Evolutionary conservation across 176 grass and related monocot genomes (phyloP), one percentile per base, ranked within the genome.

Genomic region (Luzula sylvatica): DNA sequence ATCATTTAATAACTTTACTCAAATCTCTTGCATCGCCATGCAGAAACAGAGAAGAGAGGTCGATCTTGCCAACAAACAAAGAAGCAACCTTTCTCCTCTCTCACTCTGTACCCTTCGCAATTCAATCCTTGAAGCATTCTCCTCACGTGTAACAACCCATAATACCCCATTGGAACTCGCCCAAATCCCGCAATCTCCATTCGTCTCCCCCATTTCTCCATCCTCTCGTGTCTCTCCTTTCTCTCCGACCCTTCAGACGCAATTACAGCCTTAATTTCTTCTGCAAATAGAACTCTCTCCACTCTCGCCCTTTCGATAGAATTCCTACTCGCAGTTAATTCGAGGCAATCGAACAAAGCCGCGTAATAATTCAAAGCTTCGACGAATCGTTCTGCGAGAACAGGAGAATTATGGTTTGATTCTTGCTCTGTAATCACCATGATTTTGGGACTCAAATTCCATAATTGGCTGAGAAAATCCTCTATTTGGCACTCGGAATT

Each of bases 291-390:
- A 73, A 79, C 66, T 7, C 82, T 73, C 86, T 98, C 93, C 1
- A 92, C 75, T 22, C 75, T 72, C 23, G 82, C 77, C 12, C 93
- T 86, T 68, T 98, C 86, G 15, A 84, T 65, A 0, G 93, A 92
- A 3, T 74, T 73, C 3, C 86, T 72, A 15, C 77, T 38, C 35
- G 78, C 81, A 6, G 52, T 75, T 55, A 72, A 61, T 69, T 98
- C 92, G 2, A 98, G 81, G 65, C 85, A 87, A 65, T 98, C 92
- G 55, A 90, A 98, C 2, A 98, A 53, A 43, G 92, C 78, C 0
- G 92, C 92, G 68, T 98, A 98, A 78, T 82, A 90, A 58, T 90
- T 87, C 44, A 90, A 73, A 23, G 85, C 78, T 72, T 90, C 86
- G 24, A 87, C 78, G 73, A 98, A 90, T 14, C 92, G 64, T 46